These are phyloP conservation scores for Basidiobolus meristosporus DNA, from an alignment of 371 early-diverging fungal genomes.

Conservation along the genomic window DNA sequence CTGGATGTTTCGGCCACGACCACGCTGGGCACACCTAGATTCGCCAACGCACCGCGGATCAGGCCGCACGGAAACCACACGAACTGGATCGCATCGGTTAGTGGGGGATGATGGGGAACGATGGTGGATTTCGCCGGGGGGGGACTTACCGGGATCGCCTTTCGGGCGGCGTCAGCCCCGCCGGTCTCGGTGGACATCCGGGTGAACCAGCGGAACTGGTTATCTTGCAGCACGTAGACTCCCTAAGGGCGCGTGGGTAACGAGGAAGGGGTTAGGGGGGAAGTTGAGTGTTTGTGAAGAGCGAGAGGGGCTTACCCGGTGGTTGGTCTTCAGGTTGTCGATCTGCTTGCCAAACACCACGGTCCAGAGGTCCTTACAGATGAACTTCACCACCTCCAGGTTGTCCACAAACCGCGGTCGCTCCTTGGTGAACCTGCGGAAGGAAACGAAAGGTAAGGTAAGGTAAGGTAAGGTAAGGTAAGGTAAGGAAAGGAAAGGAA, in stretches of 20 bases:
- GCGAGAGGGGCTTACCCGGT: constrained; percentile 35
- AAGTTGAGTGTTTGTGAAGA: not conserved
- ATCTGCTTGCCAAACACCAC: constrained; percentile 85
- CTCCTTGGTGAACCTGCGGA: constrained; percentile 51
- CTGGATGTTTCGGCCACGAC: constrained; percentile 76
- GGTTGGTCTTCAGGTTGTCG: constrained; percentile 95
- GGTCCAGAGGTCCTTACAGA: constrained; percentile 95
- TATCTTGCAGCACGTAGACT: constrained; percentile 95
- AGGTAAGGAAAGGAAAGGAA: too few relatives aligned
- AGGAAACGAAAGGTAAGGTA: not conserved
- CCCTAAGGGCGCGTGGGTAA: constrained; percentile 29
- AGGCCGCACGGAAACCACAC: constrained; percentile 91
- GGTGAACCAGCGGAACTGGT: constrained; percentile 83
- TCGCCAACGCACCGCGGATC: constrained; percentile 78
- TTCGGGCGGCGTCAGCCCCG: constrained; percentile 52
- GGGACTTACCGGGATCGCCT: constrained; percentile 49
- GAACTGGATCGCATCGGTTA: constrained; percentile 45
- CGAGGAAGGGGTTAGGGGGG: not conserved
- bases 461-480: too few relatives aligned
- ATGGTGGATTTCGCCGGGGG: not conserved
- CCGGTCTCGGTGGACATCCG: constrained; percentile 68
- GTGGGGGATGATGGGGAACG: not conserved
- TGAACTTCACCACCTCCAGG: constrained; percentile 87
- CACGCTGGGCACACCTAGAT: constrained; percentile 66
- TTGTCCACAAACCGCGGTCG: constrained; percentile 72